Evolutionary conservation across 1,284 basidiomycete species (phyloP).

Genomic region (Fomes fomentarius): DNA sequence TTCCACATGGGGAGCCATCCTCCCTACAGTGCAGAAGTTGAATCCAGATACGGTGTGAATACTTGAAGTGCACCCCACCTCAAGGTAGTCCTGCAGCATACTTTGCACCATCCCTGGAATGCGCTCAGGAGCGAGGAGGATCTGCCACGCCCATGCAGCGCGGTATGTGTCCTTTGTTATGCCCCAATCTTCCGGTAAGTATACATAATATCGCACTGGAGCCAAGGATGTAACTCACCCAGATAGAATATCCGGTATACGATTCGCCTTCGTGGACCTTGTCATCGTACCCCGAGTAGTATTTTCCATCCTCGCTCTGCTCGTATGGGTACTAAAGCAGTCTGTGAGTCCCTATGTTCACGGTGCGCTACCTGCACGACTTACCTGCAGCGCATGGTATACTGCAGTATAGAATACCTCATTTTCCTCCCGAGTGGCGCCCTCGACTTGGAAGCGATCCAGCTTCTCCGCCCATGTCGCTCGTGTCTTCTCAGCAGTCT

Average conservation of each 20-base stretch:
- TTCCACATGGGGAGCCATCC: slow-evolving; percentile 94
- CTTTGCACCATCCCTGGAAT: slow-evolving; percentile 77
- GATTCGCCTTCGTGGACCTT: slow-evolving; percentile 64
- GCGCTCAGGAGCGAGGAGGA: slow-evolving; percentile 77
- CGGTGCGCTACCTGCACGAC: background rate
- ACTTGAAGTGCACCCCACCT: slow-evolving; percentile 41
- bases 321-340: slow-evolving; percentile 87
- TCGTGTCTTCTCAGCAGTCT: slow-evolving; percentile 61
- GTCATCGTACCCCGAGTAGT: slow-evolving; percentile 81
- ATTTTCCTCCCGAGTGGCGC: slow-evolving; percentile 54
- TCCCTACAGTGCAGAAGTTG: slow-evolving; percentile 52
- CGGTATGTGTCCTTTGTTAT: slow-evolving; percentile 70
- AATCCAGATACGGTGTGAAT: too few relatives aligned
- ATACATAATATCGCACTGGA: too few relatives aligned
- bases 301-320: slow-evolving; percentile 66
- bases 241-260: slow-evolving; percentile 85
- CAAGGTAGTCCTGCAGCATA: slow-evolving; percentile 79
- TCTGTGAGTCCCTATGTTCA: background rate
- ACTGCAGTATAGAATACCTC: slow-evolving; percentile 69
- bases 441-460: slow-evolving; percentile 61
- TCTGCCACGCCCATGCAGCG: slow-evolving; percentile 79
- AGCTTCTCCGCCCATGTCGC: slow-evolving; percentile 74
- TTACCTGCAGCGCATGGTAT: slow-evolving; percentile 71
- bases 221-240: slow-evolving; percentile 63
- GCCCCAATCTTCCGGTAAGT: background rate